Evolutionary conservation across 768 basidiomycete species (phyloP).

Genomic region (Tylopilus subfusipes): DNA sequence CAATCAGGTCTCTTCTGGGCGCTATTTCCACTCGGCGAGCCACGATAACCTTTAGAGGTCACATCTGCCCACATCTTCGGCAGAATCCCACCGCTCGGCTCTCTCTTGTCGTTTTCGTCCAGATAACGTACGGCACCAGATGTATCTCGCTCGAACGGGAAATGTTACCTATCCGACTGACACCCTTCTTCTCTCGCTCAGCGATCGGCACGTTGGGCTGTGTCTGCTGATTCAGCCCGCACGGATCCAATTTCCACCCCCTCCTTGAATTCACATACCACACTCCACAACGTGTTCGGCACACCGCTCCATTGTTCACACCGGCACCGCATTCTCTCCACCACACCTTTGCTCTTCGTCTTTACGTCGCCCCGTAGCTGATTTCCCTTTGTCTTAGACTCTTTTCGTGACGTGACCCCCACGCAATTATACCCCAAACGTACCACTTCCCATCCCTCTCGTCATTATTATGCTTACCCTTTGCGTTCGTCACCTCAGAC

Average conservation of each 20-base stretch:
- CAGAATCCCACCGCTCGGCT: conserved; percentile 7
- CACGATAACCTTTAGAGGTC: conserved; percentile 36
- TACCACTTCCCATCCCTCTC: neutral
- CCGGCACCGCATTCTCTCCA: conserved; percentile 23
- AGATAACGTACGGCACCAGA: conserved; percentile 31
- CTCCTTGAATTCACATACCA: no score
- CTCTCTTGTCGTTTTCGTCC: conserved; percentile 15
- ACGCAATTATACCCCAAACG: conserved; percentile 2
- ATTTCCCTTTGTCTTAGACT: no score
- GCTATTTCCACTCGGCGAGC: conserved; percentile 19
- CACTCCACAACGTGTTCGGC: conserved; percentile 23
- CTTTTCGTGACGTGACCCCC: neutral
- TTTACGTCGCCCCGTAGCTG: conserved; percentile 20
- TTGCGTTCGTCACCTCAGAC: neutral
- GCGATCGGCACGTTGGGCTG: conserved; percentile 32
- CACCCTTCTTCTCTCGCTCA: conserved; percentile 24
- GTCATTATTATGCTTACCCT: conserved; percentile 13
- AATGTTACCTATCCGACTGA: conserved; percentile 33
- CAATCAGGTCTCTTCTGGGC: conserved; percentile 23
- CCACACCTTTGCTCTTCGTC: conserved; percentile 4
- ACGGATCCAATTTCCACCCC: neutral
- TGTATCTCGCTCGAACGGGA: conserved; percentile 30
- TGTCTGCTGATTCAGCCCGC: conserved; percentile 27
- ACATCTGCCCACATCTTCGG: conserved; percentile 25
- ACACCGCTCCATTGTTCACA: conserved; percentile 12